These are phyloP conservation scores for Macrophomina tecta DNA, from an alignment of 2,329 filamentous ascomycete genomes.

Conservation along the genomic window DNA sequence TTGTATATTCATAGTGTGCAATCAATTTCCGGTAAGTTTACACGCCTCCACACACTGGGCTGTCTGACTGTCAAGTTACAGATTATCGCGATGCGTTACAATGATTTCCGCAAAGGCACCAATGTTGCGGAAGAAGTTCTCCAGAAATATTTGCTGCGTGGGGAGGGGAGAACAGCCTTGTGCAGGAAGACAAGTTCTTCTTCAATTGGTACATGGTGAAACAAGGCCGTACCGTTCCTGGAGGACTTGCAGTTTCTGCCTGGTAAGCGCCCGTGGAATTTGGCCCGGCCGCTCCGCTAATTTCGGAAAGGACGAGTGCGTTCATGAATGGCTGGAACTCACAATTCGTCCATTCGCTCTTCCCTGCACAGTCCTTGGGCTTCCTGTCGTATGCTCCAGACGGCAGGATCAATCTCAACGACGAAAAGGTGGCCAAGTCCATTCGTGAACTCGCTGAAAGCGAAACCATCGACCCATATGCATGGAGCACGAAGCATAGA, in stretches of 20 bases:
- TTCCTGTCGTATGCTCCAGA: slow-evolving; percentile 38
- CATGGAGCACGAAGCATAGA: not conserved
- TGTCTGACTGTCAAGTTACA: slow-evolving; percentile 29
- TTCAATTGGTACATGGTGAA: slow-evolving; percentile 36
- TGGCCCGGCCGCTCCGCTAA: slow-evolving; percentile 10
- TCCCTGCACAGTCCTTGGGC: slow-evolving; percentile 32
- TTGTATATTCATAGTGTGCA: slow-evolving; percentile 49
- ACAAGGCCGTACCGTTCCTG: slow-evolving; percentile 35
- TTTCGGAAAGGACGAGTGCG: slow-evolving; percentile 36
- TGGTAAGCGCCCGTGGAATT: slow-evolving; percentile 33
- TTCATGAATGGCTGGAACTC: slow-evolving; percentile 50
- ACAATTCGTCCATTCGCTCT: slow-evolving; percentile 34
- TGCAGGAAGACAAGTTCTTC: slow-evolving; percentile 37
- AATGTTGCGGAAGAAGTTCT: slow-evolving; percentile 41
- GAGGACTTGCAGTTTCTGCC: slow-evolving; percentile 35
- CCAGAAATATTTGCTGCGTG: slow-evolving; percentile 47
- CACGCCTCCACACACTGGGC: slow-evolving; percentile 6
- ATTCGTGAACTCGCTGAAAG: slow-evolving; percentile 33
- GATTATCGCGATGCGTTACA: slow-evolving; percentile 48
- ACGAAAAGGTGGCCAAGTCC: slow-evolving; percentile 33
- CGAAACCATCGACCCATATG: slow-evolving; percentile 29
- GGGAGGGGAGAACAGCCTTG: slow-evolving; percentile 39
- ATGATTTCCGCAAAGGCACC: slow-evolving; percentile 45
- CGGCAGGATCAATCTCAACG: slow-evolving; percentile 33
- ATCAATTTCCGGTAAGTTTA: slow-evolving; percentile 49